Evolutionary conservation across 139 green algal species (phyloP).

Genomic region (Closterium sp.): DNA sequence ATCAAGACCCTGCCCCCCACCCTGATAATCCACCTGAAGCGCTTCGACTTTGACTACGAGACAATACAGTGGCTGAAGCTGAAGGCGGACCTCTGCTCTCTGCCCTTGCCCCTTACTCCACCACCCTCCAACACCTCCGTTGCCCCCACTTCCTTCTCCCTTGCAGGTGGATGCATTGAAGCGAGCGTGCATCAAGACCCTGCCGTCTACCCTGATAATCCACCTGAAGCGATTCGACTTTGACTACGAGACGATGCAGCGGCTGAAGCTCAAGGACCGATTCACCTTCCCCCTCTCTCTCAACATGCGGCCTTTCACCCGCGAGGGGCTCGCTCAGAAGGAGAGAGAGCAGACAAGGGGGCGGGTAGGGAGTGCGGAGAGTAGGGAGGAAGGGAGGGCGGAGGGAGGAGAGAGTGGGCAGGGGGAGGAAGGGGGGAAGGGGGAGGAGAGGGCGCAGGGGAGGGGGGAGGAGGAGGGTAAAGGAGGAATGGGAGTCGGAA

Average conservation of each 20-base stretch:
- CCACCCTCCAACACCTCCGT: neutral
- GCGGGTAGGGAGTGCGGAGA: too few species aligned
- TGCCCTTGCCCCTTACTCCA: constrained; percentile 31
- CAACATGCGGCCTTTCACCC: constrained; percentile 83
- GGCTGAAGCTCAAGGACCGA: constrained; percentile 69
- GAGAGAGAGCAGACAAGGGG: neutral
- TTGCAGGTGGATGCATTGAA: constrained; percentile 45
- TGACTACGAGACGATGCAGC: constrained; percentile 67
- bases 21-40: constrained; percentile 57
- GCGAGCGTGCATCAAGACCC: constrained; percentile 47
- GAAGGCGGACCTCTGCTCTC: too few species aligned
- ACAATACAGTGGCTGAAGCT: constrained; percentile 75
- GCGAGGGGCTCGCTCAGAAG: constrained; percentile 60
- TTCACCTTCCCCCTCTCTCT: constrained; percentile 86
- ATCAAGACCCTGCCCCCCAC: constrained; percentile 45
- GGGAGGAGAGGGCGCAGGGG: too few species aligned
- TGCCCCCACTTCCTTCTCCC: neutral
- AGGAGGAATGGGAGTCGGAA: neutral
- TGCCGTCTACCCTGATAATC: constrained; percentile 50
- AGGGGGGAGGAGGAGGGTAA: neutral
- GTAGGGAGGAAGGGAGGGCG: neutral
- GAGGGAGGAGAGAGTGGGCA: neutral
- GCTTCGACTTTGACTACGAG: constrained; percentile 61
- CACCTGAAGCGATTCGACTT: constrained; percentile 63
- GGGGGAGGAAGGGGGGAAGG: too few species aligned